Base-by-base conservation (phyloP, 768 basidiomycete species). In the Tylopilus intermedius region DNA sequence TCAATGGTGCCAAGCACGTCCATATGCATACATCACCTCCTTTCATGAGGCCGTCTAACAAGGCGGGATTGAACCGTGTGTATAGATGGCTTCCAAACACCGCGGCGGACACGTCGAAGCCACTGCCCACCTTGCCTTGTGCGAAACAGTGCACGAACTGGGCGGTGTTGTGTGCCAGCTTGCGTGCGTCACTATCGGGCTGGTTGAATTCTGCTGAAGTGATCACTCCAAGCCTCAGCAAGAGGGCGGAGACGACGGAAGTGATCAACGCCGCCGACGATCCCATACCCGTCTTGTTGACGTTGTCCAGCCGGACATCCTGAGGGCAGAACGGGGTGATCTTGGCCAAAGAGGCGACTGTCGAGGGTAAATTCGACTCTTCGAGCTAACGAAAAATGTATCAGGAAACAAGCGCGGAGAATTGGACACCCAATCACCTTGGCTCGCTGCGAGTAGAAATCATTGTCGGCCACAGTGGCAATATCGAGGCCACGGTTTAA, bases 211-310 rank as follows among this genome's bases (percentile, higher is more conserved):
- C 75, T 40, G 75, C 67, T 29, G 66, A 51, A 15, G 82, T 69
- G 58, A 94, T 80, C 51, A 84, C 76, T 33, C 73, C 70, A 55
- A 92, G 76, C 61, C 91, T 90, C 26, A 92, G 71, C 26, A 97
- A 80, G 32, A 99, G 79, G 2, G 84, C 86, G 41, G 90, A 84
- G 47, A 93, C 88, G 54, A 98, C 81, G 41, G 95, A 95, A 2
- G 96, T 97, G 67, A 97, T 96, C 57, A 99, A 80, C 0, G 96
- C 93, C 5, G 96, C 96, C 3, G 94, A 96, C 6, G 94, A 97
- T 38, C 96, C 96, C 45, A 98, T 82, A 8, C 96, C 96, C 0
- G 96, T 98, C 74, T 99, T 99, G 79, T 97, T 94, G n/a, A 95
- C 94, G 46, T 90, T 74, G 0, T 78, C 72, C 35, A 99, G 75